Base-by-base conservation (phyloP, 1,284 basidiomycete species). In the Lentinus polychrous region DNA sequence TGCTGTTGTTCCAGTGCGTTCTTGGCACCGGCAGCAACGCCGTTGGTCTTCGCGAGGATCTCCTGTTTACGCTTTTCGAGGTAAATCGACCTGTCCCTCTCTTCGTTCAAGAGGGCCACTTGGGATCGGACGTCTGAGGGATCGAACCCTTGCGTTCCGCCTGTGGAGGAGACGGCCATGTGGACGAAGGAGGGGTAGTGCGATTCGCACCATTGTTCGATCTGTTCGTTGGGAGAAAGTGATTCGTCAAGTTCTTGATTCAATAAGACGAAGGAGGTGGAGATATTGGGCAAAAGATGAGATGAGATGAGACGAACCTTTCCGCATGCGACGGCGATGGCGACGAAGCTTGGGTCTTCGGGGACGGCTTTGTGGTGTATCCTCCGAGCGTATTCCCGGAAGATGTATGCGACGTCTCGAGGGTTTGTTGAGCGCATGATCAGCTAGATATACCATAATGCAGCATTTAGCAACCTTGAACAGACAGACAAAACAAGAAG, bases 361-460 rank as follows among this genome's bases (percentile, higher is more conserved):
- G 89, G 82, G 22, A 75, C 64, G 0, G 91, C 80, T 60, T 88
- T 90, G 20, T 77, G 73, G 66, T 97, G 94, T 54, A 99, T 97
- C 55, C 74, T 75, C 31, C 87, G 81, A 0, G 85, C 81, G 61
- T 88, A 93, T 22, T 86, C 78, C 18, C 84, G 79, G 79, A 98
- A 98, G 55, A 94, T 85, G 61, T 85, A 79, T 0, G 92, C 84
- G 1, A 98, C 93, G 58, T 98, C 94, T 32, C 92, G 79, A 0
- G 92, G 91, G 68, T 98, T 98, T 34, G 88, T 89, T 3, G 92
- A 87, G 20, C 76, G 75, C 79, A 94, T 87, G 59, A 99, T 95
- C 50, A 99, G 75, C 87, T 94, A 58, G 4, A 48, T 7, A 17
- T 12, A 38, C 12, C 10, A 34, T 20, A 39, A 27, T 23, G 22